Evolutionary conservation across 179 eudicot species (phyloP).

Genomic region (Drosera spatulata): DNA sequence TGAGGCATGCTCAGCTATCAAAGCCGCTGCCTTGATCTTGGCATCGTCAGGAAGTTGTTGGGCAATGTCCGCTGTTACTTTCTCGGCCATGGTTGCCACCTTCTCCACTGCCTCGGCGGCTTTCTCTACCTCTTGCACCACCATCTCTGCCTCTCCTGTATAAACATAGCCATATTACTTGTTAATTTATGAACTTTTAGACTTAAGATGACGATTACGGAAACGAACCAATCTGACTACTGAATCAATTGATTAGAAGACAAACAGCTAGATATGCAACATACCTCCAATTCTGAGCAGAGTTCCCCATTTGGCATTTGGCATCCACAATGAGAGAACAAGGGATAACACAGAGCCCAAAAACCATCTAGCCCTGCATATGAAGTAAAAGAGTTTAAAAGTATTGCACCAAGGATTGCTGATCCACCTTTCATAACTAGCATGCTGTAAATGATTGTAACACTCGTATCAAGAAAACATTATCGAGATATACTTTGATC

Average conservation of each 20-base stretch:
- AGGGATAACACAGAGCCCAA: slow-evolving; percentile 37
- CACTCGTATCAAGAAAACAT: no score
- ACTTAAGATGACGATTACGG: background rate
- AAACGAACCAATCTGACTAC: no score
- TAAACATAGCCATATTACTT: background rate
- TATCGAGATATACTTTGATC: no score
- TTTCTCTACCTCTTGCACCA: slow-evolving; percentile 43
- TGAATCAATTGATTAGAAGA: no score
- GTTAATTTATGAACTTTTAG: background rate
- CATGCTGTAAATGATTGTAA: no score
- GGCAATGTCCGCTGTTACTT: slow-evolving; percentile 40
- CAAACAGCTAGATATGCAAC: background rate
- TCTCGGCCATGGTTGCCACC: slow-evolving; percentile 53
- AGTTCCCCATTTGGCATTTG: slow-evolving; percentile 28
- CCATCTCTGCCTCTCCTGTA: slow-evolving; percentile 45
- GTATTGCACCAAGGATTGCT: no score
- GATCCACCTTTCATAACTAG: no score
- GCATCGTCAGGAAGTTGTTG: slow-evolving; percentile 35
- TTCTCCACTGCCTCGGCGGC: slow-evolving; percentile 55
- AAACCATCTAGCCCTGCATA: slow-evolving; percentile 40
- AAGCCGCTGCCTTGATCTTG: slow-evolving; percentile 43
- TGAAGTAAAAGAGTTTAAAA: no score
- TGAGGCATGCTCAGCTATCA: slow-evolving; percentile 25
- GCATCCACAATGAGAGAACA: slow-evolving; percentile 38
- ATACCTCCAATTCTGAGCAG: slow-evolving; percentile 47